Conservation (phyloP, 805 yeast species). For the Deakozyma indianensis region DNA sequence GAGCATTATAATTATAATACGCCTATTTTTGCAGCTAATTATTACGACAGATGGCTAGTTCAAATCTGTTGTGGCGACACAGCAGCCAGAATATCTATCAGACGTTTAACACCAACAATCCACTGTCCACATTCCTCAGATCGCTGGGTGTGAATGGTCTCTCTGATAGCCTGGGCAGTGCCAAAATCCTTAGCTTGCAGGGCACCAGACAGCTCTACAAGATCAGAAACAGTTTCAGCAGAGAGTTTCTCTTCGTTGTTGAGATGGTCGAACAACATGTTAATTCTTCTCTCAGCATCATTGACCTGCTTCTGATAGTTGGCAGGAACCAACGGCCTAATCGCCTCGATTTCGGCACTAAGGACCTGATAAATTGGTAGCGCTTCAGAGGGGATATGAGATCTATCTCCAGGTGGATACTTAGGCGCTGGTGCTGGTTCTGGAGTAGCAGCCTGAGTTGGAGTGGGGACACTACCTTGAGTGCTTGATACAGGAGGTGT, state of each 20-base stretch:
- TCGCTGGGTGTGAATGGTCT: slow-evolving; percentile 47
- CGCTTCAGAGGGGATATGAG: slow-evolving; percentile 47
- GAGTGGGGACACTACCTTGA: slow-evolving; percentile 5
- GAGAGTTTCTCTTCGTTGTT: slow-evolving; percentile 56
- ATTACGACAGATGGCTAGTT: no score
- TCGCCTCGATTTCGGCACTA: slow-evolving; percentile 37
- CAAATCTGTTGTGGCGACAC: slow-evolving; percentile 9
- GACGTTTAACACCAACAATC: slow-evolving; percentile 83
- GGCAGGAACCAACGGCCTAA: slow-evolving; percentile 63
- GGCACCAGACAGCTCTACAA: slow-evolving; percentile 36
- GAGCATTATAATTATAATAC: no score
- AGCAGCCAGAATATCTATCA: slow-evolving; percentile 48
- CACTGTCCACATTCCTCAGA: slow-evolving; percentile 76
- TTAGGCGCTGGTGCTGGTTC: slow-evolving; percentile 15
- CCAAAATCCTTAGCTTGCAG: slow-evolving; percentile 40
- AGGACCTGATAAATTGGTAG: slow-evolving; percentile 46
- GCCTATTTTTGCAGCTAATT: no score
- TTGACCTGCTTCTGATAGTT: slow-evolving; percentile 55
- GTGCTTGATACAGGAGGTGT: slow-evolving; percentile 5
- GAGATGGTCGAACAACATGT: slow-evolving; percentile 62
- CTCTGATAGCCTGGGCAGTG: slow-evolving; percentile 35
- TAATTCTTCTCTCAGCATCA: slow-evolving; percentile 74
- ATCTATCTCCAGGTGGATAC: slow-evolving; percentile 50
- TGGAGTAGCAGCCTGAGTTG: slow-evolving; percentile 9
- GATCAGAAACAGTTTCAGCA: slow-evolving; percentile 35